phyloP scores from a whole-genome alignment of 139 green algal genomes.

The Chlorella sp. region DNA sequence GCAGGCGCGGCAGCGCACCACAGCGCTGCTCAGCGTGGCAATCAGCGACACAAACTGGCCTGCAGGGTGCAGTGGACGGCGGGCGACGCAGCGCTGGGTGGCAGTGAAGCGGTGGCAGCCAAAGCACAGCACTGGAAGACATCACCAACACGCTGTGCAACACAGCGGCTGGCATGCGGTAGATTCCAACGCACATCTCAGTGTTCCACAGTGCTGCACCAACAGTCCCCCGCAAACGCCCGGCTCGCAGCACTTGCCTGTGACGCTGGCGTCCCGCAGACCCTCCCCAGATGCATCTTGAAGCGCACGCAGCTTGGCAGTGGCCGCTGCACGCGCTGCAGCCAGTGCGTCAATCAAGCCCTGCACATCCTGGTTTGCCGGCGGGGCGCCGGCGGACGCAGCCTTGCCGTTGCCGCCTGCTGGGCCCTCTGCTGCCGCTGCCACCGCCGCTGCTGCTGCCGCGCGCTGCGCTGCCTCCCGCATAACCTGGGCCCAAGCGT shows the following conservation, averaged over 20 bases:
- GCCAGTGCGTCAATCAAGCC: not conserved
- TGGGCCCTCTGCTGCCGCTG: not conserved
- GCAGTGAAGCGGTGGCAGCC: no score
- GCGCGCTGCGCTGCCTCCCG: not conserved
- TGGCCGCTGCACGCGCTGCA: not conserved
- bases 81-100: no score
- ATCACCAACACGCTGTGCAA: no score
- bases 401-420: not conserved
- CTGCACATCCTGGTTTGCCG: not conserved
- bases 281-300: not conserved
- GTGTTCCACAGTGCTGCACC: no score
- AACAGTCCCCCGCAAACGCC: no score
- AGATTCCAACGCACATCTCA: no score
- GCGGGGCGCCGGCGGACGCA: no score
- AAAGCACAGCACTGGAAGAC: no score
- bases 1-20: not conserved
- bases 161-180: no score
- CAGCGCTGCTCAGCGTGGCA: not conserved
- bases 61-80: not conserved
- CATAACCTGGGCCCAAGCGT: not conserved
- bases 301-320: not conserved
- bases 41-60: constrained; percentile 13
- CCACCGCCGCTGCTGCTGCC: not conserved
- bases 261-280: not conserved
- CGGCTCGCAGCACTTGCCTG: not conserved